These are phyloP conservation scores for Hemisphaericaspora nanyangensis DNA, from an alignment of 805 yeast genomes.

Conservation along the genomic window DNA sequence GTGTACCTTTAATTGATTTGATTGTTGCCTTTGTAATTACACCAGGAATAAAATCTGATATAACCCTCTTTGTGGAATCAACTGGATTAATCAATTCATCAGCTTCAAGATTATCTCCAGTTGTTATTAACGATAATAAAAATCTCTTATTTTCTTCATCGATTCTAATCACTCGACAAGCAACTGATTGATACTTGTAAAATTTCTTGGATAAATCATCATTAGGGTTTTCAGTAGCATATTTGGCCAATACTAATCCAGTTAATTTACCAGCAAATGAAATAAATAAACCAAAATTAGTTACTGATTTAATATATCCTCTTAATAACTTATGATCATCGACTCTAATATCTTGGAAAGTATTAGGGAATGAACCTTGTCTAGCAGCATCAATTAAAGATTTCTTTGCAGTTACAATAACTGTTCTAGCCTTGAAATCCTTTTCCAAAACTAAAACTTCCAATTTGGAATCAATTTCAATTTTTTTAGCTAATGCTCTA, in stretches of 20 bases:
- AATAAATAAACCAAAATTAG: constrained; percentile 79
- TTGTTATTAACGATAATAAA: constrained; percentile 52
- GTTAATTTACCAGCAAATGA: constrained; percentile 76
- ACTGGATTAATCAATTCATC: constrained; percentile 52
- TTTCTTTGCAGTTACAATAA: constrained; percentile 60
- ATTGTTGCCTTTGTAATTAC: constrained; percentile 56
- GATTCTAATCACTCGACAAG: constrained; percentile 59
- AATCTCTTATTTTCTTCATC: constrained; percentile 73
- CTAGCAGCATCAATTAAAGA: constrained; percentile 66
- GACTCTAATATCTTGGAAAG: constrained; percentile 53
- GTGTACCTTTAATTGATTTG: constrained; percentile 64
- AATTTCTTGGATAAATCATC: constrained; percentile 55
- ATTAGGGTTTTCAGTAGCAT: constrained; percentile 50
- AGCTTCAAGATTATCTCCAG: constrained; percentile 17
- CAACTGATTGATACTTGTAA: constrained; percentile 64
- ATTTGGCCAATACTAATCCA: constrained; percentile 77
- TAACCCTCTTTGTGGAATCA: constrained; percentile 46
- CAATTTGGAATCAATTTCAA: constrained; percentile 57
- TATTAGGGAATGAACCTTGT: constrained; percentile 48
- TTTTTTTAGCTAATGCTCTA: constrained; percentile 59
- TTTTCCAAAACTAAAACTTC: constrained; percentile 67
- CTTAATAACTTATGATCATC: constrained; percentile 43
- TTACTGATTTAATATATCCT: constrained; percentile 77
- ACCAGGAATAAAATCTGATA: constrained; percentile 59
- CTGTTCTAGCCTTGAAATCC: constrained; percentile 56